Percentiles rank a stretch among this genome's conserved stretches.
phyloP scores from a whole-genome alignment of 2,329 filamentous ascomycete genomes.

The Purpureocillium takamizusanense region DNA sequence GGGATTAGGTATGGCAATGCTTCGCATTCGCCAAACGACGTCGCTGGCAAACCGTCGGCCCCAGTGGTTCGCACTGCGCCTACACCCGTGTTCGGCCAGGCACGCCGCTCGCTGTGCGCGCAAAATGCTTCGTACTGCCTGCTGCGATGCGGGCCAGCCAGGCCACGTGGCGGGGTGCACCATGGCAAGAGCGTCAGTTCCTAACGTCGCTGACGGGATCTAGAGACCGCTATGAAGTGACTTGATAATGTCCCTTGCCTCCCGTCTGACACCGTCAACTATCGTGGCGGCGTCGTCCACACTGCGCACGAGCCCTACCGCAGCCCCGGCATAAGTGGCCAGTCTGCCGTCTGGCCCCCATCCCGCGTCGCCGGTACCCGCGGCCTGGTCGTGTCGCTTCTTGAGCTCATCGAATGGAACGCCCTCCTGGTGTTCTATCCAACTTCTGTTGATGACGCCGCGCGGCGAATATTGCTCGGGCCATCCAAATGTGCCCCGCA shows the following conservation, averaged over 20 bases:
- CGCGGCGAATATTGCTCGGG: conserved; percentile 30
- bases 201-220: no score
- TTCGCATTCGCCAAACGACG: no score
- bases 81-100: no score
- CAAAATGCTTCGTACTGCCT: no score
- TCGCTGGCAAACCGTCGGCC: no score
- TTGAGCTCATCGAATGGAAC: conserved; percentile 35
- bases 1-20: no score
- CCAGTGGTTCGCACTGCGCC: no score
- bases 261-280: conserved; percentile 20
- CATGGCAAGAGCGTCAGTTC: no score
- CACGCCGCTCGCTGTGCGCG: no score
- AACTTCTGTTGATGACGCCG: conserved; percentile 27
- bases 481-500: conserved; percentile 33
- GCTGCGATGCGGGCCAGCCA: no score
- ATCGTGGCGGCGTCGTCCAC: conserved; percentile 29
- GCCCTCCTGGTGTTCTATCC: conserved; percentile 23
- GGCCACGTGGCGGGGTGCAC: no score
- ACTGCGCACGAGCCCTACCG: conserved; percentile 31
- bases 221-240: background rate
- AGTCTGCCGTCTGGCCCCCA: conserved; percentile 38
- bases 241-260: conserved; percentile 12
- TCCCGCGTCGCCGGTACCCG: conserved; percentile 29
- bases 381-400: conserved; percentile 26
- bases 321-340: conserved; percentile 40